Evolutionary conservation across 2,329 filamentous ascomycete genomes (phyloP).

Genomic region (Aspergillus cejpii): DNA sequence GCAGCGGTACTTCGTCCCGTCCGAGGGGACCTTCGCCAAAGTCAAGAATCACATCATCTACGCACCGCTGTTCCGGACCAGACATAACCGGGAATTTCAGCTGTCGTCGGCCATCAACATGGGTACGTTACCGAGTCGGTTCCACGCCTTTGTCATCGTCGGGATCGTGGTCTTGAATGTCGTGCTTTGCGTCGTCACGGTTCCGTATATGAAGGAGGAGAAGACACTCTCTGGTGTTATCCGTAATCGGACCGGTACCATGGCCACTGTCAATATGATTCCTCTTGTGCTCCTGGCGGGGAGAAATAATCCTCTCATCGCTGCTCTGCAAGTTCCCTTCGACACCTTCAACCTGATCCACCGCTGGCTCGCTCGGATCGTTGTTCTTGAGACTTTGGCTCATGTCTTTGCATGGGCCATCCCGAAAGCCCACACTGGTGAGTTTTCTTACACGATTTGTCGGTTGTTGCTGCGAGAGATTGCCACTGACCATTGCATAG

Average conservation of each 20-base stretch:
- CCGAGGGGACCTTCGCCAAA: constrained; percentile 52
- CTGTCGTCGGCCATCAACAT: constrained; percentile 41
- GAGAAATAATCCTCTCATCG: constrained; percentile 41
- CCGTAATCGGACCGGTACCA: constrained; percentile 39
- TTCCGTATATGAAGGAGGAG: constrained; percentile 35
- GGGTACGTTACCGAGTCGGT: constrained; percentile 43
- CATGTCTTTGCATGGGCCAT: constrained; percentile 69
- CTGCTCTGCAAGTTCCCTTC: constrained; percentile 38
- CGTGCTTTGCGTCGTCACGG: constrained; percentile 46
- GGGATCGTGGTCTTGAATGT: constrained; percentile 41
- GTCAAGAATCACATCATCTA: constrained; percentile 61
- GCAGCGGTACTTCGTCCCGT: constrained; percentile 68
- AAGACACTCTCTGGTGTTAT: constrained; percentile 34
- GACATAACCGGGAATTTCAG: constrained; percentile 43
- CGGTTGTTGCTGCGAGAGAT: background rate
- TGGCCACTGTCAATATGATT: constrained; percentile 42
- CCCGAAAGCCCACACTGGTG: constrained; percentile 51
- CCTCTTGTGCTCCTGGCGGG: constrained; percentile 40
- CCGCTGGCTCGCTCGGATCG: constrained; percentile 69
- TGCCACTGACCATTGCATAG: constrained; percentile 47
- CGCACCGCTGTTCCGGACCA: constrained; percentile 40
- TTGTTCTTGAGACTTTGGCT: constrained; percentile 61
- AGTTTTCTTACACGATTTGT: constrained; percentile 2
- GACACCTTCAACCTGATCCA: constrained; percentile 56
- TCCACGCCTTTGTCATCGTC: constrained; percentile 39